A percentile compares a stretch with the other conserved stretches of the same genome.
phyloP scores from a whole-genome alignment of 495 filamentous ascomycete genomes.

The Penicillium subrubescens region DNA sequence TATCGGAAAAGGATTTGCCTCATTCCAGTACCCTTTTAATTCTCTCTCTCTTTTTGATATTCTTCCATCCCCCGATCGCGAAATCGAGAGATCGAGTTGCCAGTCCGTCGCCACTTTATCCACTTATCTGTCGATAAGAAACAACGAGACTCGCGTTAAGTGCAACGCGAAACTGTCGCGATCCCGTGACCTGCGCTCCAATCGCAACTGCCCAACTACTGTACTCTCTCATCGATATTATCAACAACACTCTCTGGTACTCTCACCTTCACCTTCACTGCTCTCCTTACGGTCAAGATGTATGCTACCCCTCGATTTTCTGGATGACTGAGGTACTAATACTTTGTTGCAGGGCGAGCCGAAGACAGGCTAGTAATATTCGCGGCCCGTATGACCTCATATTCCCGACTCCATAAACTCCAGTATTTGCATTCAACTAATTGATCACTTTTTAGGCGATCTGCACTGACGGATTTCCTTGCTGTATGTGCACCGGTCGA shows the following conservation, averaged over 20 bases:
- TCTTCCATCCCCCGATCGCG: background rate
- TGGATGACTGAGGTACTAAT: constrained; percentile 19
- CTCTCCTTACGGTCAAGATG: constrained; percentile 3
- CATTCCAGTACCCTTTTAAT: background rate
- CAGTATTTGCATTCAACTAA: constrained; percentile 5
- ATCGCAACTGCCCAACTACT: background rate
- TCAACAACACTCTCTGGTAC: background rate
- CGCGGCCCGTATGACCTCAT: constrained; percentile 59
- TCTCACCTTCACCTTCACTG: background rate
- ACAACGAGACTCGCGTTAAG: constrained; percentile 39
- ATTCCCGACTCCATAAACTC: background rate
- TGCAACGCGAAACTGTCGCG: constrained; percentile 53
- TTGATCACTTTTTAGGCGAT: constrained; percentile 51
- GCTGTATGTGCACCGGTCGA: constrained; percentile 52
- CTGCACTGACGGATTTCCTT: constrained; percentile 80
- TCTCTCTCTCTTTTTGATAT: background rate
- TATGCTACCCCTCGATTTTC: background rate
- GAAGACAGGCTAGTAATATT: constrained; percentile 55
- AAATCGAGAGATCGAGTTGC: background rate
- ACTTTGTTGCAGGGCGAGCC: constrained; percentile 33
- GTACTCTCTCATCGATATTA: background rate
- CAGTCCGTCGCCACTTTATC: constrained; percentile 13
- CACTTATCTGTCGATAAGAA: constrained; percentile 18
- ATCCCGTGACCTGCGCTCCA: constrained; percentile 36
- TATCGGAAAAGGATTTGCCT: background rate